These are phyloP conservation scores for Euphorbia corollata DNA, from an alignment of 441 rosid genomes.

Conservation along the genomic window DNA sequence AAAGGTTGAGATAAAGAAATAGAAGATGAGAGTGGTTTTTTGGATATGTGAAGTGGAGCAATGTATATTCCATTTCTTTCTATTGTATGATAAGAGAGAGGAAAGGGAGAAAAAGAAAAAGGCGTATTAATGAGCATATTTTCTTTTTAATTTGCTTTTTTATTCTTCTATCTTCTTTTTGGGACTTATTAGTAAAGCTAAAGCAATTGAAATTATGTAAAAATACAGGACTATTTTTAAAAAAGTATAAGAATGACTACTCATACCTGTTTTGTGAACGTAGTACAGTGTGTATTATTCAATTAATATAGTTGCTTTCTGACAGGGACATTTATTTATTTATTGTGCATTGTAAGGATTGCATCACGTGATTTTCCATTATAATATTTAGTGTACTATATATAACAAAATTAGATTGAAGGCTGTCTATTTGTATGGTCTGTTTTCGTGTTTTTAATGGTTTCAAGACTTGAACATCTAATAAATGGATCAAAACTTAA, in stretches of 20 bases:
- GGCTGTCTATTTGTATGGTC: no score
- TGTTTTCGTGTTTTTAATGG: not conserved
- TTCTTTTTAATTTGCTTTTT: not conserved
- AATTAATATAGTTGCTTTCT: not conserved
- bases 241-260: not conserved
- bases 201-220: not conserved
- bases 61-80: slow-evolving; percentile 3
- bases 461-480: not conserved
- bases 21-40: not conserved
- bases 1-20: not conserved
- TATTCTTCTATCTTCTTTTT: no score
- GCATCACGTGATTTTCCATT: slow-evolving; percentile 11
- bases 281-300: not conserved
- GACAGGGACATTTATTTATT: slow-evolving; percentile 2
- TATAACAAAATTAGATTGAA: no score
- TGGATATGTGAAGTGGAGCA: not conserved
- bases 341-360: not conserved
- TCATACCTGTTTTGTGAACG: not conserved
- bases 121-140: not conserved
- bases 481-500: not conserved
- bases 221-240: not conserved
- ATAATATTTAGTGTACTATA: not conserved
- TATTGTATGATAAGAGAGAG: not conserved
- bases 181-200: no score
- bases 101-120: not conserved